Evolutionary conservation across 1,284 basidiomycete species (phyloP), one percentile per base, ranked within the genome.

Genomic region (Austropuccinia psidii): DNA sequence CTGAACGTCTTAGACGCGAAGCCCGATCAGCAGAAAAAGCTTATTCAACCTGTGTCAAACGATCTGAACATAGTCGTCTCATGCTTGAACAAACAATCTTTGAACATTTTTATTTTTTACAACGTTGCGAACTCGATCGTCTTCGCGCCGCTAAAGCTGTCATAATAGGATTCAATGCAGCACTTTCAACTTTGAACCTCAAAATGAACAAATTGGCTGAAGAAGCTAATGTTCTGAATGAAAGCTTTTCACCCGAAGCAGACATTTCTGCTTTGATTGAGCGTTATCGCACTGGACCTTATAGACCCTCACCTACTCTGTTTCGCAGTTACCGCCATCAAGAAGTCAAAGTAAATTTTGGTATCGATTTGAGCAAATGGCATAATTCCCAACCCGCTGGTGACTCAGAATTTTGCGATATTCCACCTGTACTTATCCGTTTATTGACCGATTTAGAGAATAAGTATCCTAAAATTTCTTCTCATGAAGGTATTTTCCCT

Each of bases 151-250:
- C 68, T n/a, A 70, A 70, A 45, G 68, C 68, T 1, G 68, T 70
- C 55, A 70, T 70, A 29, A 70, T 70, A 55, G 68, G 68, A 24
- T 70, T 60, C 55, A 70, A 70, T 60, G 68, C 68, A 19, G 68
- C 68, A 2, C 47, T 70, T 13, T 54, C 55, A 2, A 70, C 68
- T 1, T 41, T 70, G 24, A 50, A 57, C 29, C 68, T 55, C 19
- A 70, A 49, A 55, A 70, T 70, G 68, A 47, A 49, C 8, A 60
- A 58, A 27, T 27, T 49, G 21, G 54, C 68, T 3, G 55, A 55
- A 31, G 68, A 58, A 31, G 52, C 68, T 0, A 45, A 43, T 24
- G 41, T 70, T 2, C 21, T 70, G 19, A 45, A 70, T 47, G 68
- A 70, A 50, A 70, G 68, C 41, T 70, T 70, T 37, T 58, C 55